These are phyloP conservation scores for Lactifluus volemus DNA, from an alignment of 768 basidiomycete species.

Conservation along the genomic window DNA sequence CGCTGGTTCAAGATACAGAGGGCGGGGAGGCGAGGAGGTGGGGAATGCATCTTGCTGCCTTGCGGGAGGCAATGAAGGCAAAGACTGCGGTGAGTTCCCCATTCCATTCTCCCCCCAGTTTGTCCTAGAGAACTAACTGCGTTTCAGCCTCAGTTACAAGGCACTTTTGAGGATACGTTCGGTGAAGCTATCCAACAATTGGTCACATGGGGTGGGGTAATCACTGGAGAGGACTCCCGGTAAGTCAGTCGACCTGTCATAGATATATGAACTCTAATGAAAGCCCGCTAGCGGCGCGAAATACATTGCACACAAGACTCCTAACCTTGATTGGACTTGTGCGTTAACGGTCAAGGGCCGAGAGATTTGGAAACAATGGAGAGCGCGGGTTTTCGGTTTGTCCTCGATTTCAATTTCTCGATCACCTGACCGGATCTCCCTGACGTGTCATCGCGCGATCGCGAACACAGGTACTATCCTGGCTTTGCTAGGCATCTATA, in stretches of 20 bases:
- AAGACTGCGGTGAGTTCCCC: conserved; percentile 41
- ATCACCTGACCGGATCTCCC: not conserved
- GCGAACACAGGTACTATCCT: conserved; percentile 19
- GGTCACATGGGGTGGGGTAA: conserved; percentile 61
- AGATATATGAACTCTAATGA: conserved; percentile 6
- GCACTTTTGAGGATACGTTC: conserved; percentile 62
- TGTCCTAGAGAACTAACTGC: not conserved
- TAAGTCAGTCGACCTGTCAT: conserved; percentile 31
- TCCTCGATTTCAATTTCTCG: conserved; percentile 2
- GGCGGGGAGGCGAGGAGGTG: conserved; percentile 69
- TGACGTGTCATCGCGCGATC: conserved; percentile 9
- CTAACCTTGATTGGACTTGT: conserved; percentile 61
- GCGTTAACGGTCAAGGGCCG: conserved; percentile 54
- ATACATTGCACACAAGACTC: conserved; percentile 67
- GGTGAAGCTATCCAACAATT: conserved; percentile 73
- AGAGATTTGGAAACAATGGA: conserved; percentile 63
- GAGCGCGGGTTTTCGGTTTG: conserved; percentile 52
- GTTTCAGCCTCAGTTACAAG: conserved; percentile 44
- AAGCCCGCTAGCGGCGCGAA: conserved; percentile 46
- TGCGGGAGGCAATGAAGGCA: conserved; percentile 50
- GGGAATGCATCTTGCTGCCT: conserved; percentile 54
- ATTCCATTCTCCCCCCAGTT: not conserved
- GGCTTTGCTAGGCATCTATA: conserved; percentile 19
- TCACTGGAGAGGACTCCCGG: conserved; percentile 56
- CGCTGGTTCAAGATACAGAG: conserved; percentile 34